Conservation (phyloP, 257 asterid species). For the Knoxia roxburghii region DNA sequence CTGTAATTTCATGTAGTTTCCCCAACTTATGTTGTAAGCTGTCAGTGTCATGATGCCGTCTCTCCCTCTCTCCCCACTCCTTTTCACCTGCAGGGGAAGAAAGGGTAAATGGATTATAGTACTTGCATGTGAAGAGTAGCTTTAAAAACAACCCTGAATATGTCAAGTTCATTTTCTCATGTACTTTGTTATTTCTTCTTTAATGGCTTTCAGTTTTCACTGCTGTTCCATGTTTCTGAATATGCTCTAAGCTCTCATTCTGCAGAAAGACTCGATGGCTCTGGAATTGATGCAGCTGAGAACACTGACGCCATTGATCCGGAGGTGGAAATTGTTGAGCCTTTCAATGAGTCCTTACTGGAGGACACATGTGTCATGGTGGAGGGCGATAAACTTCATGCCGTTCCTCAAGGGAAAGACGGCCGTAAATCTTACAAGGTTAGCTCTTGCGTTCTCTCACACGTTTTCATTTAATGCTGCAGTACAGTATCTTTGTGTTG, state of each 20-base stretch:
- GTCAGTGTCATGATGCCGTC: neutral
- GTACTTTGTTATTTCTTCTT: neutral
- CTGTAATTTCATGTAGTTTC: neutral
- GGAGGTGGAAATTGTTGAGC: slow-evolving; percentile 23
- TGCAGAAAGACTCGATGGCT: slow-evolving; percentile 30
- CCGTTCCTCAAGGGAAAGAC: slow-evolving; percentile 24
- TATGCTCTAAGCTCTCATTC: neutral
- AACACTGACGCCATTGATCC: slow-evolving; percentile 20
- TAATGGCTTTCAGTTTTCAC: neutral
- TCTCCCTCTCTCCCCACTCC: neutral
- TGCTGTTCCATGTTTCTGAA: neutral
- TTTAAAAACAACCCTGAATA: neutral
- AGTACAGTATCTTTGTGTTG: neutral
- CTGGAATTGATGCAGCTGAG: slow-evolving; percentile 29
- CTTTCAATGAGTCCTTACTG: slow-evolving; percentile 28
- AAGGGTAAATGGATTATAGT: neutral
- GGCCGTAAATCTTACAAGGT: slow-evolving; percentile 71
- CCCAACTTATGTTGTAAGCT: neutral
- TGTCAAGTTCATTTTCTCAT: neutral
- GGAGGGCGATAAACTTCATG: slow-evolving; percentile 36
- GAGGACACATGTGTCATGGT: slow-evolving; percentile 66
- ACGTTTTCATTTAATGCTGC: too few relatives aligned
- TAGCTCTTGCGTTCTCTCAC: slow-evolving; percentile 7
- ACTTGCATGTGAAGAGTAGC: neutral
- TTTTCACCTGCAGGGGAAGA: neutral